A percentile compares a stretch with the other conserved stretches of the same genome.
phyloP scores from a whole-genome alignment of 192 early-diverging fungal species.

The Fimicolochytrium jonesii region DNA sequence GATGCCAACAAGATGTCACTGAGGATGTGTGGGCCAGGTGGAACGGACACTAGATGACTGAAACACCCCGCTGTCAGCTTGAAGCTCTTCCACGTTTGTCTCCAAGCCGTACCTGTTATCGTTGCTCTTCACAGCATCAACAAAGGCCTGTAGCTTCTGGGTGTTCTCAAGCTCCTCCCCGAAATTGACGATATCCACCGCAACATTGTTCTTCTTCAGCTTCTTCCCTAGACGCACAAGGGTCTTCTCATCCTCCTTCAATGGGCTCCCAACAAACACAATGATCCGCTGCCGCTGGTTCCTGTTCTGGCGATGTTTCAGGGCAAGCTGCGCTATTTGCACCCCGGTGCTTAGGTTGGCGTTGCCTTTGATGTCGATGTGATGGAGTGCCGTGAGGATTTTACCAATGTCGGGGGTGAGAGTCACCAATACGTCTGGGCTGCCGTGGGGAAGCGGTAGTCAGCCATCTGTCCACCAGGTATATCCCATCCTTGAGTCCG shows the following conservation, averaged over 20 bases:
- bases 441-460: constrained; percentile 22
- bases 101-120: constrained; percentile 71
- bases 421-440: constrained; percentile 90
- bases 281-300: constrained; percentile 92
- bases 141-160: constrained; percentile 85
- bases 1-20: constrained; percentile 82
- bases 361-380: constrained; percentile 67
- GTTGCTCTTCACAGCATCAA: constrained; percentile 82
- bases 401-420: constrained; percentile 87
- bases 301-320: constrained; percentile 97
- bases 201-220: constrained; percentile 96
- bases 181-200: constrained; percentile 93
- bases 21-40: constrained; percentile 90
- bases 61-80: background rate
- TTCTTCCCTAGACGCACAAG: constrained; percentile 90
- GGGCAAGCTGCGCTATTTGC: constrained; percentile 94
- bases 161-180: constrained; percentile 88
- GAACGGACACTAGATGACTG: constrained; percentile 86
- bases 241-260: constrained; percentile 70
- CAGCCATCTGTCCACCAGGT: background rate
- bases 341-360: constrained; percentile 78
- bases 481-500: background rate
- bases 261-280: constrained; percentile 88
- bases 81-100: constrained; percentile 4
- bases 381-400: constrained; percentile 81